Evolutionary conservation across 2,329 filamentous ascomycete genomes (phyloP).

Genomic region (Apiospora marii): DNA sequence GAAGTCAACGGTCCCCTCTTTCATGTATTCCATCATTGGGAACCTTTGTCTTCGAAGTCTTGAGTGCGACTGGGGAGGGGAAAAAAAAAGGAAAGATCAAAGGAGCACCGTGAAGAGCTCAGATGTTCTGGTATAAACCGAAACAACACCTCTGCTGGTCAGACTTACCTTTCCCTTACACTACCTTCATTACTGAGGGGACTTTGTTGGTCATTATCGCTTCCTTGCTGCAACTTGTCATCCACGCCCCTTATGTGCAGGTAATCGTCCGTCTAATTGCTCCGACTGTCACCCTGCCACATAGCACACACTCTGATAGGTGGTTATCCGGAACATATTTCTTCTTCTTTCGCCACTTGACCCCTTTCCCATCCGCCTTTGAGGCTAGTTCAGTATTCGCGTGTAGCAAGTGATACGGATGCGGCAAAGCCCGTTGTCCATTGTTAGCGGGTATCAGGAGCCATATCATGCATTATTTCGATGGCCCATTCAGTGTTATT

Average conservation of each 20-base stretch:
- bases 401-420: not conserved
- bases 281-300: not conserved
- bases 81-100: not conserved
- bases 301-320: not conserved
- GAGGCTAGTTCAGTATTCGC: too few species aligned
- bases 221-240: too few species aligned
- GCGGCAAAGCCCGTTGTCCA: not conserved
- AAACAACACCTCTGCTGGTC: not conserved
- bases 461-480: not conserved
- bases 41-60: not conserved
- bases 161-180: not conserved
- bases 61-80: too few species aligned
- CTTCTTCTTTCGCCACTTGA: too few species aligned
- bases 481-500: not conserved
- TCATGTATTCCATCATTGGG: not conserved
- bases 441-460: not conserved
- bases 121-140: not conserved
- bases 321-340: not conserved
- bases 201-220: too few species aligned
- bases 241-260: too few species aligned
- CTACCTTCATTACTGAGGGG: not conserved
- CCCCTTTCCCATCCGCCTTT: too few species aligned
- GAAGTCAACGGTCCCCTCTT: not conserved
- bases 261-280: too few species aligned
- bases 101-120: not conserved